Percentiles rank a stretch among this genome's conserved stretches.
Evolutionary conservation across 768 basidiomycete genomes (phyloP).

Genomic region (Rhodotorula diobovata): DNA sequence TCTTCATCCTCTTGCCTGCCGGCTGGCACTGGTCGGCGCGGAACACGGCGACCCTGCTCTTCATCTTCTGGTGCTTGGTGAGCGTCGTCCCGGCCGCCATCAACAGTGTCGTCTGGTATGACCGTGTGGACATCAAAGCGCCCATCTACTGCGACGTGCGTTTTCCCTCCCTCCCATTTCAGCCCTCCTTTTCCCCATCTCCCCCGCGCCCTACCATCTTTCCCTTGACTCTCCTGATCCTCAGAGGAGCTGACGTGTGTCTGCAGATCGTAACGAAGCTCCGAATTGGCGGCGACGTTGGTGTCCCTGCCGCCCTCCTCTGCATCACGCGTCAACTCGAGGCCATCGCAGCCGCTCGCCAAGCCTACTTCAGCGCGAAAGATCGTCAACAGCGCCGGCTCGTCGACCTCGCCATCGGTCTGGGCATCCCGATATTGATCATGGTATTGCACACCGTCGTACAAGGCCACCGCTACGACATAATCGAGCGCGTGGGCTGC

Average conservation of each 20-base stretch:
- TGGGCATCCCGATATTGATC: constrained; percentile 12
- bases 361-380: constrained; percentile 14
- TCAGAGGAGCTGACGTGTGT: too few species aligned
- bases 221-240: too few species aligned
- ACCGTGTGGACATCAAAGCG: neutral
- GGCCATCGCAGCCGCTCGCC: constrained; percentile 19
- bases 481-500: constrained; percentile 16
- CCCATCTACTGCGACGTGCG: constrained; percentile 27
- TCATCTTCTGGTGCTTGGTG: constrained; percentile 27
- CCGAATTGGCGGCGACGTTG: constrained; percentile 8
- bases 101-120: constrained; percentile 13
- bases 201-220: too few species aligned
- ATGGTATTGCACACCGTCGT: constrained; percentile 26
- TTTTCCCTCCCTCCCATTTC: too few species aligned
- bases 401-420: constrained; percentile 53
- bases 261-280: constrained; percentile 12
- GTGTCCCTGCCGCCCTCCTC: constrained; percentile 5
- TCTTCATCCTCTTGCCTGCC: constrained; percentile 16
- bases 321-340: constrained; percentile 29
- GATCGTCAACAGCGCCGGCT: constrained; percentile 50
- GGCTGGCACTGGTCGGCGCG: constrained; percentile 20
- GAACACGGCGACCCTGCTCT: constrained; percentile 22
- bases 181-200: too few species aligned
- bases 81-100: neutral
- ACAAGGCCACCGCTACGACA: constrained; percentile 27